Base-by-base conservation (phyloP, 306 rosid genomes). In the Ammopiptanthus mongolicus region DNA sequence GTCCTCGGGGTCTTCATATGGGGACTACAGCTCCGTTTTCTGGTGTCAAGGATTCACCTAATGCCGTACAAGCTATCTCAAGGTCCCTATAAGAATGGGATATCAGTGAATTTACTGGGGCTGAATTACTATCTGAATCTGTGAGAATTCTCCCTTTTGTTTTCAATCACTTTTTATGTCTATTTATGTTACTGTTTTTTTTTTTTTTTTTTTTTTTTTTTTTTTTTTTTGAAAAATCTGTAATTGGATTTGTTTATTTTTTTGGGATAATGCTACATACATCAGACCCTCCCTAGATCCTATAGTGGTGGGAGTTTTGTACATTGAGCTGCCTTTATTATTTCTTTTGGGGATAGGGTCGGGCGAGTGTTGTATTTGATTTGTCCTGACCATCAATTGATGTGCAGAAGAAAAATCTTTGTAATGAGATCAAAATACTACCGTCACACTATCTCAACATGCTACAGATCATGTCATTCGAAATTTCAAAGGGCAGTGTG, bases 391-490 rank as follows among this genome's bases (percentile, higher is more conserved):
- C 55, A 72, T 65, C 62, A 25, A 53, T 52, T 71, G 8, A 46
- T 33, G 2, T 79, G 87, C 89, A 93, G 98, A 97, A 93, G 84
- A 84, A 70, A 56, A 81, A 63, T 68, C 92, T 91, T 19, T 88
- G 98, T 82, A 76, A 81, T 15, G 97, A 91, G 88, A 75, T 85
- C 65, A 82, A 89, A 85, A 48, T 93, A 66, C 82, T 91, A 29
- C 98, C 98, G 2, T 77, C 91, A 13, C 93, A 87, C 77, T 91
- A 88, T 78, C 93, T 91, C 12, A 80, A 79, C 65, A 93, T 93
- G 90, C 74, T 75, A 78, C 81, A 85, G 76, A 81, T 48, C 80
- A 82, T 93, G 50, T 81, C 93, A 11, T 48, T 23, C 14, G 93
- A 84, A 65, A 86, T 91, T 71, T 71, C 83, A 19, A 84, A 76